Evolutionary conservation across 257 asterid species (phyloP).

Genomic region (Mentha longifolia): DNA sequence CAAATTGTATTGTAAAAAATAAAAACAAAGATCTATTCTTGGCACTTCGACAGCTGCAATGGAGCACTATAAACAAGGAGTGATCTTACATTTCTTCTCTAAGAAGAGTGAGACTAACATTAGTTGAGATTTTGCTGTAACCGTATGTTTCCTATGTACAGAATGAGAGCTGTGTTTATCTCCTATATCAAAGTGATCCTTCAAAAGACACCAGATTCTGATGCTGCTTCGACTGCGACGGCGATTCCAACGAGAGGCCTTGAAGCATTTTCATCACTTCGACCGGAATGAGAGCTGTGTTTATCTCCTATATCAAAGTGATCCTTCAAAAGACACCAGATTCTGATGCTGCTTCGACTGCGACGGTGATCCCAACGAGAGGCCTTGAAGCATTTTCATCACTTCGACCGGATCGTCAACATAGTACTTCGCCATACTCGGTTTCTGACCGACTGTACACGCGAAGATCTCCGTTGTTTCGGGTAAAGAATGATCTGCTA

Average conservation of each 20-base stretch:
- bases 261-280: slow-evolving; percentile 78
- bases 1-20: not conserved
- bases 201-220: slow-evolving; percentile 43
- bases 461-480: slow-evolving; percentile 70
- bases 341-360: slow-evolving; percentile 30
- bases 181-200: slow-evolving; percentile 30
- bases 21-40: not conserved
- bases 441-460: slow-evolving; percentile 89
- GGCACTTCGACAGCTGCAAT: not conserved
- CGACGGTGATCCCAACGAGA: slow-evolving; percentile 47
- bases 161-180: not conserved
- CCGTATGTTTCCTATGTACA: slow-evolving; percentile 35
- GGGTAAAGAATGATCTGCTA: slow-evolving; percentile 45
- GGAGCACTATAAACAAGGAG: not conserved
- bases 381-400: slow-evolving; percentile 70
- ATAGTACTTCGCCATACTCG: slow-evolving; percentile 88
- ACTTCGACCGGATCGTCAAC: slow-evolving; percentile 84
- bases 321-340: slow-evolving; percentile 48
- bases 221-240: slow-evolving; percentile 33
- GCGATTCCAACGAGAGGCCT: slow-evolving; percentile 58
- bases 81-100: not conserved
- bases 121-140: slow-evolving; percentile 5
- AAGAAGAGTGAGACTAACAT: slow-evolving; percentile 15
- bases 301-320: slow-evolving; percentile 16
- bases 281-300: slow-evolving; percentile 5